phyloP scores from a whole-genome alignment of 305 asterid species.

The Fraxinus floribunda region DNA sequence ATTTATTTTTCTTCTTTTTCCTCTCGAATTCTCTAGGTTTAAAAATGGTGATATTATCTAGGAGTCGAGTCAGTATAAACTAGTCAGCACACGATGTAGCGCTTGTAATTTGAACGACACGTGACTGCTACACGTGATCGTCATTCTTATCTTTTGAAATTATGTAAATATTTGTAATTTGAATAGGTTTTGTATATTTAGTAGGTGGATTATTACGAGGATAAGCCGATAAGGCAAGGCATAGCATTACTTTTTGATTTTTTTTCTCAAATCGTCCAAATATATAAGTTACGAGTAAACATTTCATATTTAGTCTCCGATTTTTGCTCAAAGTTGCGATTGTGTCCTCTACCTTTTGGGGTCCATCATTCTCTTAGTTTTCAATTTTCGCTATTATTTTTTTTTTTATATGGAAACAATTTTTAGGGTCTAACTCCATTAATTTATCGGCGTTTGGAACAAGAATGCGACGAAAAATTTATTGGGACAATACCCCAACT shows the following conservation, averaged over 20 bases:
- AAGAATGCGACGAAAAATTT: neutral
- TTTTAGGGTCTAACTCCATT: neutral
- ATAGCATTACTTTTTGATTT: neutral
- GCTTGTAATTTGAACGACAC: neutral
- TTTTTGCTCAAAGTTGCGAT: neutral
- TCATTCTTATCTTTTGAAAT: neutral
- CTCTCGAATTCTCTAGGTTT: neutral
- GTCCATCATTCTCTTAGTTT: neutral
- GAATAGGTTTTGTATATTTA: neutral
- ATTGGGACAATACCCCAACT: neutral
- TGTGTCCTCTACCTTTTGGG: neutral
- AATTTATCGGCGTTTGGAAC: neutral
- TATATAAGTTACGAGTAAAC: neutral
- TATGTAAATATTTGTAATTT: neutral
- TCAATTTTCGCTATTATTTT: neutral
- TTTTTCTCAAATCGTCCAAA: neutral
- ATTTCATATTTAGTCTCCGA: neutral
- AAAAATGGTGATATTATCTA: neutral
- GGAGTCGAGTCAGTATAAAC: neutral
- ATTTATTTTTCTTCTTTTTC: neutral
- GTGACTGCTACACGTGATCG: neutral
- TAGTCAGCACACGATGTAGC: neutral
- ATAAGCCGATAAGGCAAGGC: neutral
- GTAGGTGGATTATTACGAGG: neutral
- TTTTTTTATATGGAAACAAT: neutral